Conservation (phyloP, 2,329 filamentous ascomycete genomes). For the Pseudogymnoascus destructans region DNA sequence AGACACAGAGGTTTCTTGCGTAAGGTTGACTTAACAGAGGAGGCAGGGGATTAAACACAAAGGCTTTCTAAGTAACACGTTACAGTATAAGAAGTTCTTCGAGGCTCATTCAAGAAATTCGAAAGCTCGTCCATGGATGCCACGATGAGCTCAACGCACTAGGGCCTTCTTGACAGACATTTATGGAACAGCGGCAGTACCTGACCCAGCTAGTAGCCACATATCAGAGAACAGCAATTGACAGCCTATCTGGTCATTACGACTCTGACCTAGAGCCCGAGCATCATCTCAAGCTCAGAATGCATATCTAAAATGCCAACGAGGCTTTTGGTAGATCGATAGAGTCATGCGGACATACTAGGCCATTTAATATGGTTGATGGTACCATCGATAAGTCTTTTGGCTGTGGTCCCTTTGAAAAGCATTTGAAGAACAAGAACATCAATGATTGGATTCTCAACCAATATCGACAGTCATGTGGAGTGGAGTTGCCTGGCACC, state of each 20-base stretch:
- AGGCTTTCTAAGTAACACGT: too few species aligned
- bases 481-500: neutral
- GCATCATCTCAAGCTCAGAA: neutral
- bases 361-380: neutral
- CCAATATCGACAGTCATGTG: neutral
- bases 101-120: neutral
- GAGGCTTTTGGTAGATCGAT: neutral
- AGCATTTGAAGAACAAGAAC: neutral
- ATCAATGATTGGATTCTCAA: conserved; percentile 5
- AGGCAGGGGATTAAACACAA: too few species aligned
- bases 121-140: neutral
- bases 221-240: neutral
- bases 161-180: neutral
- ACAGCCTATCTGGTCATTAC: neutral
- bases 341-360: neutral
- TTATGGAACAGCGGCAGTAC: neutral
- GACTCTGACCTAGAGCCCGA: neutral
- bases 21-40: too few species aligned
- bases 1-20: too few species aligned
- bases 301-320: neutral
- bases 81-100: too few species aligned
- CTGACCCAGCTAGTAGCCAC: neutral
- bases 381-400: neutral
- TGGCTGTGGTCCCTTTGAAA: neutral
- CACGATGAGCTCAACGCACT: neutral